Percentiles rank a stretch among this genome's conserved stretches.
phyloP scores from a whole-genome alignment of 352 stramenopile genomes.

The Pseudoperonospora humuli region DNA sequence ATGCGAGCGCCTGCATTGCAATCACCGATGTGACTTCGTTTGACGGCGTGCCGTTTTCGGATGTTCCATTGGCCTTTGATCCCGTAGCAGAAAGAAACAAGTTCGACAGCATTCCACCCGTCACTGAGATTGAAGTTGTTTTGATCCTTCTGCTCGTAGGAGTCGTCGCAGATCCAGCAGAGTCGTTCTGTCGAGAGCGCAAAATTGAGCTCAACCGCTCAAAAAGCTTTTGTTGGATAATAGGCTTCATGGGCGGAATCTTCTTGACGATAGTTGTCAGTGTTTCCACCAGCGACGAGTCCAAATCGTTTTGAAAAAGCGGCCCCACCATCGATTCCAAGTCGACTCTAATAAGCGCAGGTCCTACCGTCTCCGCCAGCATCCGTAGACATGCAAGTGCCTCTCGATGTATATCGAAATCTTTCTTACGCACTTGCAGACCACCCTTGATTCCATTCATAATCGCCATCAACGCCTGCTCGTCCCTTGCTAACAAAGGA shows the following conservation, averaged over 20 bases:
- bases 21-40: slow-evolving; percentile 44
- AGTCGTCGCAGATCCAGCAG: slow-evolving; percentile 33
- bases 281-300: slow-evolving; percentile 74
- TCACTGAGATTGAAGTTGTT: slow-evolving; percentile 67
- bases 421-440: slow-evolving; percentile 76
- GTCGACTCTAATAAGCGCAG: slow-evolving; percentile 67
- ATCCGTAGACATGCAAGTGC: slow-evolving; percentile 76
- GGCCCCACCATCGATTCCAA: slow-evolving; percentile 72
- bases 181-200: slow-evolving; percentile 45
- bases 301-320: slow-evolving; percentile 80
- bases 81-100: slow-evolving; percentile 54
- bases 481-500: slow-evolving; percentile 61
- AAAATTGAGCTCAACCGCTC: slow-evolving; percentile 73
- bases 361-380: slow-evolving; percentile 68
- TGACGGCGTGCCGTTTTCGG: slow-evolving; percentile 33
- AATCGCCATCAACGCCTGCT: slow-evolving; percentile 70
- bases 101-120: slow-evolving; percentile 61
- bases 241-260: slow-evolving; percentile 61
- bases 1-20: slow-evolving; percentile 71
- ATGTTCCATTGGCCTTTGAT: slow-evolving; percentile 33
- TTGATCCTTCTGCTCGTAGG: slow-evolving; percentile 58
- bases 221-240: slow-evolving; percentile 82
- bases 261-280: slow-evolving; percentile 81
- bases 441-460: slow-evolving; percentile 84
- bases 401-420: slow-evolving; percentile 79